phyloP scores from a whole-genome alignment of 805 yeast genomes.

The Candida pseudofarinosa region DNA sequence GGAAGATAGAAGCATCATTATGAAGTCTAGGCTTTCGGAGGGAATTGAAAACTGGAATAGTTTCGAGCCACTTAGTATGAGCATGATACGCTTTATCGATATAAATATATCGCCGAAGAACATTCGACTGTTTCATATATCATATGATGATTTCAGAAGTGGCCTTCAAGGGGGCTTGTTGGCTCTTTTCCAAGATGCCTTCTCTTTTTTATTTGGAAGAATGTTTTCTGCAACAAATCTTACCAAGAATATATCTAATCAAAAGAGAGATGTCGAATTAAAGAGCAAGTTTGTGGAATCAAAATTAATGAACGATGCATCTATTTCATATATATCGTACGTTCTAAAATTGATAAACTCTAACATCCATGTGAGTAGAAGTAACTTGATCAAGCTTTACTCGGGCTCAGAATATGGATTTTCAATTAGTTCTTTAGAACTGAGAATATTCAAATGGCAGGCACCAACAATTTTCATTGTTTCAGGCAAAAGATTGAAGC shows the following conservation, averaged over 20 bases:
- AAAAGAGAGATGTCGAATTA: neutral
- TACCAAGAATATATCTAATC: neutral
- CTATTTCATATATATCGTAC: conserved; percentile 36
- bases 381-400: conserved; percentile 58
- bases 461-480: conserved; percentile 77
- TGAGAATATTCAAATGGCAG: conserved; percentile 82
- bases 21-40: conserved; percentile 20
- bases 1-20: conserved; percentile 23
- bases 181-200: conserved; percentile 13
- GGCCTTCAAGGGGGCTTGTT: conserved; percentile 14
- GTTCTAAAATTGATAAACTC: conserved; percentile 19
- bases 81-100: conserved; percentile 49
- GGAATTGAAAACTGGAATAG: conserved; percentile 34
- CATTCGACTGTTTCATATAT: conserved; percentile 11
- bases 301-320: conserved; percentile 37
- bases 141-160: conserved; percentile 14
- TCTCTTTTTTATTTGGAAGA: conserved; percentile 6
- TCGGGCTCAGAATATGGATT: conserved; percentile 77
- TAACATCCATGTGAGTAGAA: conserved; percentile 36
- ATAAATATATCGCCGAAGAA: conserved; percentile 24
- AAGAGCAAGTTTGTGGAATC: conserved; percentile 19
- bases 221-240: conserved; percentile 21
- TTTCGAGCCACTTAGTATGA: conserved; percentile 42
- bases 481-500: conserved; percentile 53
- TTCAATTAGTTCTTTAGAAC: conserved; percentile 82